A percentile compares a stretch with the other conserved stretches of the same genome.
phyloP scores from a whole-genome alignment of 768 basidiomycete genomes.

The Naganishia randhawae region DNA sequence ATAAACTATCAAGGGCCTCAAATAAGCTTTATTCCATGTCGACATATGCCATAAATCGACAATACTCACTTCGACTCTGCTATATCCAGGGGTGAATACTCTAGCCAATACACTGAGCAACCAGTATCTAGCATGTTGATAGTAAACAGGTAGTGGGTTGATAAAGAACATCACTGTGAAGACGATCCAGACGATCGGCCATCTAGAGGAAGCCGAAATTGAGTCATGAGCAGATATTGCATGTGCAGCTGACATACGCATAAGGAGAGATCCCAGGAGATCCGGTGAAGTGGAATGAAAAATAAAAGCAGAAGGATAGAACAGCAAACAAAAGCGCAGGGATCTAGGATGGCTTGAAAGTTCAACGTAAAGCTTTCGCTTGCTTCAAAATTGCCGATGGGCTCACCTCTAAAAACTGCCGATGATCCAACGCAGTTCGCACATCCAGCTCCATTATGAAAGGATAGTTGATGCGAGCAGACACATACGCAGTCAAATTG shows the following conservation, averaged over 20 bases:
- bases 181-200: slow-evolving; percentile 65
- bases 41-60: slow-evolving; percentile 6
- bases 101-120: slow-evolving; percentile 62
- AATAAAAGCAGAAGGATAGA: slow-evolving; percentile 75
- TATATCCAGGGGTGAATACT: slow-evolving; percentile 66
- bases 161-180: slow-evolving; percentile 61
- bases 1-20: slow-evolving; percentile 43
- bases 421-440: slow-evolving; percentile 68
- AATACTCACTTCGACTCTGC: slow-evolving; percentile 66
- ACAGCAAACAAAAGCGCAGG: slow-evolving; percentile 74
- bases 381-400: slow-evolving; percentile 46
- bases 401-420: slow-evolving; percentile 63
- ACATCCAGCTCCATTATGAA: slow-evolving; percentile 60
- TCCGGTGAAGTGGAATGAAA: slow-evolving; percentile 70
- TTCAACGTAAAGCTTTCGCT: neutral
- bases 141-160: slow-evolving; percentile 70
- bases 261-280: slow-evolving; percentile 60
- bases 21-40: neutral
- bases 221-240: neutral
- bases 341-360: slow-evolving; percentile 54
- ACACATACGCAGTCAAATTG: slow-evolving; percentile 76
- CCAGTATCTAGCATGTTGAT: slow-evolving; percentile 73
- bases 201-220: slow-evolving; percentile 30
- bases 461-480: slow-evolving; percentile 74
- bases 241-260: slow-evolving; percentile 51